Evolutionary conservation across 2,329 filamentous ascomycete species (phyloP).

Genomic region (Myriosclerotinia duriaeana): DNA sequence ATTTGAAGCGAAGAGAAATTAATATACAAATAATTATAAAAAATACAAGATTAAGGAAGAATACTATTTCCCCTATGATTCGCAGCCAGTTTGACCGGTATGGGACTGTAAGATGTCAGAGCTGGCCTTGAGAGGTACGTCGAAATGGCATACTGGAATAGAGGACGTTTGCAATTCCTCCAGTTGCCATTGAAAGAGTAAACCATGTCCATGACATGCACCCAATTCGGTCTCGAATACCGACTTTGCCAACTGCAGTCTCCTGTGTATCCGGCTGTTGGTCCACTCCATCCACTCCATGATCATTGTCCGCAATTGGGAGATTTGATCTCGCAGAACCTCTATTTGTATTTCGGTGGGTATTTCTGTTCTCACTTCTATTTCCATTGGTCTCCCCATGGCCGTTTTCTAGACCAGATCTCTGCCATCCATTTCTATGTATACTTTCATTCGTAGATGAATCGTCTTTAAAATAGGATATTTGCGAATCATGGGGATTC

Average conservation of each 20-base stretch:
- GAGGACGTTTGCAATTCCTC: slow-evolving; percentile 56
- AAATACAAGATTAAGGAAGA: slow-evolving; percentile 62
- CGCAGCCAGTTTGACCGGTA: slow-evolving; percentile 56
- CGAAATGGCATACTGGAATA: slow-evolving; percentile 49
- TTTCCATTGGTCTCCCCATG: slow-evolving; percentile 21
- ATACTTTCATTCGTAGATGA: slow-evolving; percentile 2
- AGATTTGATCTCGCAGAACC: background rate
- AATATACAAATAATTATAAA: slow-evolving; percentile 63
- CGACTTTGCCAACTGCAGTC: slow-evolving; percentile 40
- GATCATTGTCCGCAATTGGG: background rate
- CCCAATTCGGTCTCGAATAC: slow-evolving; percentile 52
- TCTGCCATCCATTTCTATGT: slow-evolving; percentile 8
- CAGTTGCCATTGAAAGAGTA: slow-evolving; percentile 55
- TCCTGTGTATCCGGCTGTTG: slow-evolving; percentile 20
- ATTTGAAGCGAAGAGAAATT: slow-evolving; percentile 66
- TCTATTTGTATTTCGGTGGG: slow-evolving; percentile 20
- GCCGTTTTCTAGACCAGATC: slow-evolving; percentile 18
- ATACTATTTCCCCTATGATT: slow-evolving; percentile 59
- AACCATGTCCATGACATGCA: slow-evolving; percentile 72
- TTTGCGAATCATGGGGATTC: slow-evolving; percentile 41
- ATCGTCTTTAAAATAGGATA: slow-evolving; percentile 1
- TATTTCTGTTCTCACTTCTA: slow-evolving; percentile 19
- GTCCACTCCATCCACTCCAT: slow-evolving; percentile 13
- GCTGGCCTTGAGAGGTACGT: background rate
- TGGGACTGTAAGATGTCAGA: slow-evolving; percentile 45